Base-by-base conservation (phyloP, 768 basidiomycete genomes). In the Mycena belliarum region DNA sequence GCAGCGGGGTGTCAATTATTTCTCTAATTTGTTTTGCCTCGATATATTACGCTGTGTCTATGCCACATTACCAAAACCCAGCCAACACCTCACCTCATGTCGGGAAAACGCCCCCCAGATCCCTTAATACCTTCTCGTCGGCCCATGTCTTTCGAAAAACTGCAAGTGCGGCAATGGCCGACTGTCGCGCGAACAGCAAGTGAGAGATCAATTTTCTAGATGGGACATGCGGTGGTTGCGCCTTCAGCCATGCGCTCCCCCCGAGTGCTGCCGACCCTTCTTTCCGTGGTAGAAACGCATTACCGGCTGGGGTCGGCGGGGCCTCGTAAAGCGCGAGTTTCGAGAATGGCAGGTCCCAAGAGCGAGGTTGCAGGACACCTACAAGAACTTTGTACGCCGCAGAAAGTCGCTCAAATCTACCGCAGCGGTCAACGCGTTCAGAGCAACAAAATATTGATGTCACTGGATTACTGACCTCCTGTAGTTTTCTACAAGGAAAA, bases 221-320 rank as follows among this genome's bases (percentile, higher is more conserved):
- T 8, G 69, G 57, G 7, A 75, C 57, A 9, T 56, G 44, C 3
- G 45, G 64, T 38, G 66, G 66, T 10, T 61, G 64, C 23, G 41
- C 62, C 43, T 59, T 60, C 46, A 55, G 23, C 49, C 60, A 61
- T 16, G 26, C 49, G 18, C 37, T 44, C 38, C 46, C 65, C 47
- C 43, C 68, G 60, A 52, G 32, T n/a, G 56, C 47, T n/a, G 42
- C 12, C 16, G 55, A 42, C 40, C 50, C 49, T 60, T 59, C 63
- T 53, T 68, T 63, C 35, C 53, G 67, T 52, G 68, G 76, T 66
- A 83, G 74, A 60, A 74, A 81, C 0, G 69, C 68, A 65, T 79
- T 83, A 21, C 66, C 66, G 1, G 75, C 73, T 0, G 80, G 79
- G 6, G 69, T 67, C 1, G 79, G 79, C 21, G 74, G 76, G 12